A percentile compares a stretch with the other conserved stretches of the same genome.
Conservation (phyloP, 495 filamentous ascomycete species). For the Talaromyces wortmannii region DNA sequence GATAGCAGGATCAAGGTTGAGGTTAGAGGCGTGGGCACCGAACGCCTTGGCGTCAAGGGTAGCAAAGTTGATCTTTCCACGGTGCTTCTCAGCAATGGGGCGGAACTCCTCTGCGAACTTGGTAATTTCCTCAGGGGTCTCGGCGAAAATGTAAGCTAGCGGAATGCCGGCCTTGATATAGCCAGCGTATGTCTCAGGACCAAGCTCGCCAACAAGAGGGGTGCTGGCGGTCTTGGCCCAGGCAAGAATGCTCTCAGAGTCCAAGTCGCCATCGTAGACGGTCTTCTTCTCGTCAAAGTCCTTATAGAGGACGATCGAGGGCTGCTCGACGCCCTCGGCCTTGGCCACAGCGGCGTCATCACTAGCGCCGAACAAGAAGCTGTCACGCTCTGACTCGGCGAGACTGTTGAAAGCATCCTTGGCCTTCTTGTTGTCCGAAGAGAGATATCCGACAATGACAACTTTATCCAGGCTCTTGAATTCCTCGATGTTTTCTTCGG, state of each 20-base stretch:
- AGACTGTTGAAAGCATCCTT: slow-evolving; percentile 73
- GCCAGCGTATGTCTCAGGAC: slow-evolving; percentile 91
- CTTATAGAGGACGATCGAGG: slow-evolving; percentile 93
- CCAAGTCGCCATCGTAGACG: slow-evolving; percentile 73
- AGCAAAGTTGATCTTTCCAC: slow-evolving; percentile 88
- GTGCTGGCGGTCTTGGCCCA: slow-evolving; percentile 83
- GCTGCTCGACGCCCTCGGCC: slow-evolving; percentile 79
- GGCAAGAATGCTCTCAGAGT: slow-evolving; percentile 63
- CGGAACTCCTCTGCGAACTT: slow-evolving; percentile 58
- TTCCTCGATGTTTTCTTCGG: slow-evolving; percentile 74
- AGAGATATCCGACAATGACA: slow-evolving; percentile 84
- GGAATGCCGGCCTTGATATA: slow-evolving; percentile 93
- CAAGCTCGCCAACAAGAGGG: slow-evolving; percentile 92
- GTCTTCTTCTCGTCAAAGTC: slow-evolving; percentile 95
- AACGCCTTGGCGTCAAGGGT: slow-evolving; percentile 96
- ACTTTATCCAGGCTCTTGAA: slow-evolving; percentile 99
- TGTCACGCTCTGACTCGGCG: slow-evolving; percentile 81
- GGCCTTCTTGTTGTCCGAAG: slow-evolving; percentile 74
- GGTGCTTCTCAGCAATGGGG: slow-evolving; percentile 50
- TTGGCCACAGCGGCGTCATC: slow-evolving; percentile 79
- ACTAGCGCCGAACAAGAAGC: slow-evolving; percentile 84
- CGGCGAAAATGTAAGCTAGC: slow-evolving; percentile 96
- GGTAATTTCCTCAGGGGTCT: slow-evolving; percentile 83
- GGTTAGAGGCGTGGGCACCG: slow-evolving; percentile 91
- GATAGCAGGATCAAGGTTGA: slow-evolving; percentile 91